Evolutionary conservation across 768 basidiomycete genomes (phyloP).

Genomic region (Pluteus cervinus): DNA sequence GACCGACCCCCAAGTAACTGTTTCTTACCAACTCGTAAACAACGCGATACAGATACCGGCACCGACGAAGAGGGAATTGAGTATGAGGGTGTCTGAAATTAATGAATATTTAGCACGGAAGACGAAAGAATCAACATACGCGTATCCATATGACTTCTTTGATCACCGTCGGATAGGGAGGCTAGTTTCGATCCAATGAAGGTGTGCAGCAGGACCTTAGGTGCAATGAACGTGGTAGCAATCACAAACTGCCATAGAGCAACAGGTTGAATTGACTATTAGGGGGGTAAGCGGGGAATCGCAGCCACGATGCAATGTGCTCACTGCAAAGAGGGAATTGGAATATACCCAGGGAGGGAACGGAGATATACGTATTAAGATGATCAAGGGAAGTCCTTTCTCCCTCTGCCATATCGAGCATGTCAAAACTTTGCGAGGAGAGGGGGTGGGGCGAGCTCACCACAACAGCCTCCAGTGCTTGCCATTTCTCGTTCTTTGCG

Average conservation of each 20-base stretch:
- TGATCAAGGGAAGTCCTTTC: constrained; percentile 76
- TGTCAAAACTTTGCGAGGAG: background rate
- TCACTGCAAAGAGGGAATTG: constrained; percentile 73
- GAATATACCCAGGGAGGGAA: constrained; percentile 87
- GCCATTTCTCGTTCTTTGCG: constrained; percentile 63
- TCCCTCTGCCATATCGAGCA: constrained; percentile 37
- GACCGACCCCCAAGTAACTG: background rate
- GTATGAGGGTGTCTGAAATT: constrained; percentile 49
- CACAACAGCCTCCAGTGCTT: constrained; percentile 68
- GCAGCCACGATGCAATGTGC: constrained; percentile 22
- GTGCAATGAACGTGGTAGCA: constrained; percentile 67
- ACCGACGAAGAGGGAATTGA: constrained; percentile 56
- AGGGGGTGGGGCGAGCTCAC: constrained; percentile 35
- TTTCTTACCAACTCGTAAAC: constrained; percentile 59
- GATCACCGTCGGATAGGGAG: constrained; percentile 68
- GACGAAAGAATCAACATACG: constrained; percentile 33
- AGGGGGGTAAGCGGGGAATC: constrained; percentile 1
- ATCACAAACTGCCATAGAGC: constrained; percentile 68
- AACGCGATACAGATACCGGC: constrained; percentile 54
- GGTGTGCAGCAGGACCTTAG: constrained; percentile 66
- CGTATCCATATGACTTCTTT: constrained; percentile 70
- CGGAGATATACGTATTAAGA: constrained; percentile 75
- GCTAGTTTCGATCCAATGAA: constrained; percentile 79
- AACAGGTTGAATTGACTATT: constrained; percentile 68
- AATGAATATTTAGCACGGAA: background rate